Evolutionary conservation across 208 protist species (phyloP).

Genomic region (Trypanosoma melophagium): DNA sequence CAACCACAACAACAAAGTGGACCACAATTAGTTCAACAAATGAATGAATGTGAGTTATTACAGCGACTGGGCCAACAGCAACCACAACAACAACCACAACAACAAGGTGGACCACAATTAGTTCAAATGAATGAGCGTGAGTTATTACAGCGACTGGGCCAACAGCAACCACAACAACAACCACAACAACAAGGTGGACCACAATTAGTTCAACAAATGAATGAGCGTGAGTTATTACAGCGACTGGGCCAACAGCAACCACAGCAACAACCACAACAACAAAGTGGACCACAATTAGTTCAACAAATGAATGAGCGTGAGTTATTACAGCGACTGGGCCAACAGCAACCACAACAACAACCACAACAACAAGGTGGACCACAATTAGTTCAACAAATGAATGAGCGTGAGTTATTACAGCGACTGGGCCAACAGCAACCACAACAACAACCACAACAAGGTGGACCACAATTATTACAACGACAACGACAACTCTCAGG

Average conservation of each 20-base stretch:
- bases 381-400: constrained; percentile 16
- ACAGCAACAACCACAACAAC: constrained; percentile 7
- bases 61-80: constrained; percentile 11
- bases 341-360: constrained; percentile 7
- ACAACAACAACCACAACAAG: constrained; percentile 26
- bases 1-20: background rate
- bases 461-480: too few relatives aligned
- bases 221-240: background rate
- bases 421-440: constrained; percentile 16
- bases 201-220: background rate
- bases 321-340: too few relatives aligned
- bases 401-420: background rate
- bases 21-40: background rate
- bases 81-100: constrained; percentile 17
- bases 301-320: too few relatives aligned
- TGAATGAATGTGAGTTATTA: background rate
- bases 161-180: constrained; percentile 26
- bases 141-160: constrained; percentile 2
- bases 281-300: constrained; percentile 7
- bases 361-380: background rate
- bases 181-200: constrained; percentile 13
- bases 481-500: too few relatives aligned
- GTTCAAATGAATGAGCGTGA: background rate
- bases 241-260: background rate
- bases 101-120: background rate